These are phyloP conservation scores for Nakazawaea siamensis DNA, from an alignment of 805 yeast species.

Conservation along the genomic window DNA sequence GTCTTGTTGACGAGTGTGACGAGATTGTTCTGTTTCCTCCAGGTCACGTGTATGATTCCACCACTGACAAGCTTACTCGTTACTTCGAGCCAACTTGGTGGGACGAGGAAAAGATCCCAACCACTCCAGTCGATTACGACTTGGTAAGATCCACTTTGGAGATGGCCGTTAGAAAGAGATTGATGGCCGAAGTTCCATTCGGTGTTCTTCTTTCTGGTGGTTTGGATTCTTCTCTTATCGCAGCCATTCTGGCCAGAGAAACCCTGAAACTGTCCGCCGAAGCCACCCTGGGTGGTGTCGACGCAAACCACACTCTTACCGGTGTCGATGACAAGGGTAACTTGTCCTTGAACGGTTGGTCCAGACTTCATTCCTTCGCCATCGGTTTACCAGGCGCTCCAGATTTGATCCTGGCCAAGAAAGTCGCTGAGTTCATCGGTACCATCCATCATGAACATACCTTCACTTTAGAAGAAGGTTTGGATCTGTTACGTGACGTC, in stretches of 20 bases:
- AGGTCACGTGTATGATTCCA: slow-evolving; percentile 93
- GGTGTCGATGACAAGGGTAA: slow-evolving; percentile 91
- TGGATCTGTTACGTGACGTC: slow-evolving; percentile 91
- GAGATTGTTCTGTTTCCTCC: slow-evolving; percentile 93
- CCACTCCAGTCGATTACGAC: slow-evolving; percentile 65
- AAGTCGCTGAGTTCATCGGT: slow-evolving; percentile 94
- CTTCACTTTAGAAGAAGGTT: slow-evolving; percentile 93
- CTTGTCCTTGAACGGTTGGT: slow-evolving; percentile 67
- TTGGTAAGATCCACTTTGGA: slow-evolving; percentile 76
- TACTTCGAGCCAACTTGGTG: slow-evolving; percentile 94
- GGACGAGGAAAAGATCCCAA: slow-evolving; percentile 72
- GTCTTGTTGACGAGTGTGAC: slow-evolving; percentile 92
- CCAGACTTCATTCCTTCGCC: slow-evolving; percentile 89
- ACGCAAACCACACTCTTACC: slow-evolving; percentile 65
- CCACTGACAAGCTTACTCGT: slow-evolving; percentile 76
- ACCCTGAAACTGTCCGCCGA: slow-evolving; percentile 68
- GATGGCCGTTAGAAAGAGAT: slow-evolving; percentile 94
- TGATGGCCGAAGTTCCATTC: slow-evolving; percentile 99
- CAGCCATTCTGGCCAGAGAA: slow-evolving; percentile 95
- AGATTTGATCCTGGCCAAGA: slow-evolving; percentile 91
- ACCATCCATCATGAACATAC: slow-evolving; percentile 97
- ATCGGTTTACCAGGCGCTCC: slow-evolving; percentile 98
- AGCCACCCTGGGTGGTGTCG: slow-evolving; percentile 39
- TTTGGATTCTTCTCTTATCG: slow-evolving; percentile 92
- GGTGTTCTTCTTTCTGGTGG: slow-evolving; percentile 98